Evolutionary conservation across 2,329 filamentous ascomycete species (phyloP).

Genomic region (Coccinonectria pachysandricola): DNA sequence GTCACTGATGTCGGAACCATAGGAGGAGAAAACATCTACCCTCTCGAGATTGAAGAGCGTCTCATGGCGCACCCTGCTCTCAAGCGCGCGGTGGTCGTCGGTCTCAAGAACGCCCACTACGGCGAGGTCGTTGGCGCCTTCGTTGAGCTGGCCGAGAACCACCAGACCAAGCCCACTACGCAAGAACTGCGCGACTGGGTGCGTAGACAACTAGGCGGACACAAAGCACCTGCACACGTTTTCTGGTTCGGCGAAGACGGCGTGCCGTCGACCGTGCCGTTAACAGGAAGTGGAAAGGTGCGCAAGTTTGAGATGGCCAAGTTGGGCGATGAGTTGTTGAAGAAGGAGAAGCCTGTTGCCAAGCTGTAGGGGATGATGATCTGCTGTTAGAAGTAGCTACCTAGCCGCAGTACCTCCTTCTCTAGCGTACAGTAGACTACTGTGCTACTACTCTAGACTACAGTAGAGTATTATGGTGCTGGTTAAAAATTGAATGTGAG

Average conservation of each 20-base stretch:
- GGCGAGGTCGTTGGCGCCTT: constrained; percentile 65
- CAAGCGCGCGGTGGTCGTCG: constrained; percentile 56
- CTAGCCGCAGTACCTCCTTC: too few relatives aligned
- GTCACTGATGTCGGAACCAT: too few relatives aligned
- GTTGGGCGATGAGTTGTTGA: constrained; percentile 43
- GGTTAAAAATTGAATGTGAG: too few relatives aligned
- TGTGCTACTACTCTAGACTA: too few relatives aligned
- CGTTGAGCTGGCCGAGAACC: constrained; percentile 31
- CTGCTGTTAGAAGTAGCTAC: too few relatives aligned
- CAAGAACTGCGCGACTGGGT: constrained; percentile 54
- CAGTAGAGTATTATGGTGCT: too few relatives aligned
- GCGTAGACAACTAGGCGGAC: constrained; percentile 47
- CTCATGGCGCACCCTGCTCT: constrained; percentile 55
- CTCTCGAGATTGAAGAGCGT: constrained; percentile 65
- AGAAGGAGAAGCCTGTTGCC: constrained; percentile 34
- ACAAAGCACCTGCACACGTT: constrained; percentile 63
- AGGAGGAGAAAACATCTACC: constrained; percentile 66
- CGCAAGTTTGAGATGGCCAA: constrained; percentile 55
- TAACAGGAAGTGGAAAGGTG: constrained; percentile 65
- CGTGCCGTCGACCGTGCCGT: constrained; percentile 44
- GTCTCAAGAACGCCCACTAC: constrained; percentile 58
- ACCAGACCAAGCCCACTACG: constrained; percentile 32
- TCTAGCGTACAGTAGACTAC: too few relatives aligned
- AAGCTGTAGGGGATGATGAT: constrained; percentile 32
- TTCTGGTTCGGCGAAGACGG: constrained; percentile 62